Base-by-base conservation (phyloP, 768 basidiomycete genomes). In the Amanita molliuscula region DNA sequence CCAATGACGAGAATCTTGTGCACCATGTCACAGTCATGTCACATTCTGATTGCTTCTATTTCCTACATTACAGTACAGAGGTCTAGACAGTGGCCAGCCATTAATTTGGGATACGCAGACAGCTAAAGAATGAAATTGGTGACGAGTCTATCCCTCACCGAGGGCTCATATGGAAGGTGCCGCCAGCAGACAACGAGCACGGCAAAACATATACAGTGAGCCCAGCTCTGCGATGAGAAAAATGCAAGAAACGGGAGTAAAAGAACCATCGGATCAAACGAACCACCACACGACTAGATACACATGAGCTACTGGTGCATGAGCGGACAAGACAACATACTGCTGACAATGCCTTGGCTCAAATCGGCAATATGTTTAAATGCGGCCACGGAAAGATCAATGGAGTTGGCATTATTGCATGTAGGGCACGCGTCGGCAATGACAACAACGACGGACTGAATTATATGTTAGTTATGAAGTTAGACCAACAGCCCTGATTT, bases 1-100 rank as follows among this genome's bases (percentile, higher is more conserved):
- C 96, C 96, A 1, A 98, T 78, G 36, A 99, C 91, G n/a, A 97
- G 79, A 33, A 97, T 75, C 59, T 73, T 84, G 48, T 71, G 76
- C 47, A 72, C 50, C 20, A 72, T 52, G 44, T 48, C 41, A 37
- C 38, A 36, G 28, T 53, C 33, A 26, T 41, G 40, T 21, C 47
- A 42, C 36, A 47, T 28, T 34, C 34, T 34, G 26, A 18, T 38
- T 47, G 33, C 7, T 18, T 20, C 23, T 37, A 21, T 31, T 20
- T 21, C 46, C 6, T 38, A 36, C 34, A 38, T 48, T 48, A 47
- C 6, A 5, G 16, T 11, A 46, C 28, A 23, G n/a, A 15, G n/a
- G 11, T 31, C 44, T 33, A 44, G 18, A 5, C 13, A 15, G 21
- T 18, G 34, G 31, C 31, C 31, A 46, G 44, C 43, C 16, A n/a